Evolutionary conservation across 371 early-diverging fungal genomes (phyloP).

Genomic region (Chytridium lagenaria): DNA sequence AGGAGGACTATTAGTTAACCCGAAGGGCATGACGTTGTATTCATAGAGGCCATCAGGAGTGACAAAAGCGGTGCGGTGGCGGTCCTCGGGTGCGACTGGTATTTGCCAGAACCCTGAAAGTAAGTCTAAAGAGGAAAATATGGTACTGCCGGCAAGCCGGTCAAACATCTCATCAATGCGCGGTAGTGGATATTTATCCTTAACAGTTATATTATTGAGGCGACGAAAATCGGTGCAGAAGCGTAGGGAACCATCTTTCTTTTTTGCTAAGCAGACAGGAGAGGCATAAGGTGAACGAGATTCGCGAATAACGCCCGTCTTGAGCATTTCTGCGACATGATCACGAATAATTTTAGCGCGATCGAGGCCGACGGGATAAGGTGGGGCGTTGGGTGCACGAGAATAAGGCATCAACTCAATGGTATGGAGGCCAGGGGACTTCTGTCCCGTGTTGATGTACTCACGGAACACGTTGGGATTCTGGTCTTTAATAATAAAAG

Average conservation of each 20-base stretch:
- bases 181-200: constrained; percentile 9
- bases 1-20: constrained; percentile 54
- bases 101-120: constrained; percentile 28
- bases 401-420: constrained; percentile 13
- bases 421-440: background rate
- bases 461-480: background rate
- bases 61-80: constrained; percentile 20
- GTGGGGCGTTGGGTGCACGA: background rate
- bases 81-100: background rate
- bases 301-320: constrained; percentile 17
- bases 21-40: constrained; percentile 58
- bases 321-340: constrained; percentile 26
- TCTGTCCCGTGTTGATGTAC: background rate
- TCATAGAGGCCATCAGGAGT: constrained; percentile 49
- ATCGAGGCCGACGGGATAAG: constrained; percentile 24
- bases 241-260: constrained; percentile 59
- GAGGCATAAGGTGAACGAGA: constrained; percentile 56
- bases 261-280: constrained; percentile 63
- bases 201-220: constrained; percentile 30
- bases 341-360: constrained; percentile 14
- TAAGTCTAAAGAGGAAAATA: constrained; percentile 13
- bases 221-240: constrained; percentile 45
- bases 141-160: background rate
- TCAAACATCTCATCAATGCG: constrained; percentile 24
- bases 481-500: constrained; percentile 10